Conservation (phyloP, 208 protist species). For the Leishmania braziliensis region DNA sequence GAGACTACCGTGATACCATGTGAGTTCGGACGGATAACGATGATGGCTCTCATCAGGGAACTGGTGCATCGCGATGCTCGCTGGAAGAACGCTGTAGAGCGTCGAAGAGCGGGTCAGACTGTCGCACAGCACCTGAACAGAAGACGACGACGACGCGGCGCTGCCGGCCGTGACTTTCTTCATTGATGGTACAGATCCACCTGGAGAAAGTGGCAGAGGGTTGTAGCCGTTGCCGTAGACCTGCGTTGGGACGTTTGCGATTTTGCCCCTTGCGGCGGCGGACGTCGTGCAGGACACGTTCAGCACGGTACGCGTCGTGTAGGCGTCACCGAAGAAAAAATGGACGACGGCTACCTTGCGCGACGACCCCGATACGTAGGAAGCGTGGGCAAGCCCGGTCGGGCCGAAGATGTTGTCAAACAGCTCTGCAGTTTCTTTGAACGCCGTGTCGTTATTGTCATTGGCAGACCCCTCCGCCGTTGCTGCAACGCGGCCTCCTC, state of each 20-base stretch:
- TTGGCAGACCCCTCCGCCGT: neutral
- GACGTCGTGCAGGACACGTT: slow-evolving; percentile 21
- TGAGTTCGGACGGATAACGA: slow-evolving; percentile 46
- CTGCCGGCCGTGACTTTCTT: neutral
- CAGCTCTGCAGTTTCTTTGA: slow-evolving; percentile 21
- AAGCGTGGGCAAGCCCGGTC: slow-evolving; percentile 21
- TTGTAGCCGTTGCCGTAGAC: slow-evolving; percentile 2
- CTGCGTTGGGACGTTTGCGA: neutral
- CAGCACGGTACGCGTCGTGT: slow-evolving; percentile 60
- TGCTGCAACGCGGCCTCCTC: neutral
- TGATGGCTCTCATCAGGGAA: slow-evolving; percentile 41
- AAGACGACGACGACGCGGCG: neutral
- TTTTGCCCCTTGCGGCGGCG: neutral
- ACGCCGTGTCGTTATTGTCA: slow-evolving; percentile 3
- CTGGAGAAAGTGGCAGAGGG: neutral
- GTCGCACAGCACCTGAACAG: slow-evolving; percentile 35
- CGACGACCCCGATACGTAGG: slow-evolving; percentile 23
- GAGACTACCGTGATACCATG: slow-evolving; percentile 68
- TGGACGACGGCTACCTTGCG: slow-evolving; percentile 44
- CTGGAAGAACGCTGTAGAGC: slow-evolving; percentile 19
- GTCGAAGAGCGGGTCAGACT: slow-evolving; percentile 31
- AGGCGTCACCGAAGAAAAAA: slow-evolving; percentile 80
- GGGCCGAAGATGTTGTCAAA: slow-evolving; percentile 28
- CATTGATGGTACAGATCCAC: neutral
- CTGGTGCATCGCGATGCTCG: neutral